Conservation (phyloP, 2,329 filamentous ascomycete species). For the Microcyclospora pomicola region DNA sequence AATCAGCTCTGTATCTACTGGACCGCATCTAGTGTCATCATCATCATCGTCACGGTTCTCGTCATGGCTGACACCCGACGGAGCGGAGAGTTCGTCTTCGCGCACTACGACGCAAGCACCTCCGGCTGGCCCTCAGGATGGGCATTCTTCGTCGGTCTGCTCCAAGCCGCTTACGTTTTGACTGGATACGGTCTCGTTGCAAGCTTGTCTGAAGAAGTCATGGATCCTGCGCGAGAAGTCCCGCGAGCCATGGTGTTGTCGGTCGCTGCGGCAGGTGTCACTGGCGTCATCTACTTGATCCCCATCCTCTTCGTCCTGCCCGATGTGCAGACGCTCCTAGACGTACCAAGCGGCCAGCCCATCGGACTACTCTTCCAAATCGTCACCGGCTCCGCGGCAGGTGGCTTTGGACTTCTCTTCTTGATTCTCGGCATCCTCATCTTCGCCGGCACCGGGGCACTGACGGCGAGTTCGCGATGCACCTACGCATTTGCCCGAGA, state of each 20-base stretch:
- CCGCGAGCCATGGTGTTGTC: slow-evolving; percentile 59
- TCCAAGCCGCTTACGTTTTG: slow-evolving; percentile 50
- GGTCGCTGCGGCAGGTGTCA: slow-evolving; percentile 52
- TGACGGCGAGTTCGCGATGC: slow-evolving; percentile 59
- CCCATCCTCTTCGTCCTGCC: slow-evolving; percentile 66
- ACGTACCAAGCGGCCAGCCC: slow-evolving; percentile 58
- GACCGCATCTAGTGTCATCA: slow-evolving; percentile 51
- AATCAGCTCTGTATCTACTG: slow-evolving; percentile 63
- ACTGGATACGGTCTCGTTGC: slow-evolving; percentile 60
- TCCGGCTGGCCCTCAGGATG: slow-evolving; percentile 56
- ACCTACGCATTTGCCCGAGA: slow-evolving; percentile 63
- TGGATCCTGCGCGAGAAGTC: slow-evolving; percentile 53
- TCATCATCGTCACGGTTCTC: slow-evolving; percentile 53
- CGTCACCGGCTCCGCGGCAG: slow-evolving; percentile 53
- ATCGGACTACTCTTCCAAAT: slow-evolving; percentile 64
- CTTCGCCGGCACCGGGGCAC: slow-evolving; percentile 60
- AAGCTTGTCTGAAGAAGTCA: slow-evolving; percentile 59
- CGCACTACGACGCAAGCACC: slow-evolving; percentile 50
- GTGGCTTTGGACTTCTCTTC: slow-evolving; percentile 61
- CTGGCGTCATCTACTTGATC: slow-evolving; percentile 54
- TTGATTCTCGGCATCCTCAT: slow-evolving; percentile 63
- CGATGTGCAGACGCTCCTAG: slow-evolving; percentile 48
- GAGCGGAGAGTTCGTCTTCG: slow-evolving; percentile 51
- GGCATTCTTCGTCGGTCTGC: slow-evolving; percentile 58
- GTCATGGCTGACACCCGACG: slow-evolving; percentile 45